Percentiles rank a stretch among this genome's conserved stretches.
Evolutionary conservation across 495 filamentous ascomycete species (phyloP).

Genomic region (Penicillium roqueforti): DNA sequence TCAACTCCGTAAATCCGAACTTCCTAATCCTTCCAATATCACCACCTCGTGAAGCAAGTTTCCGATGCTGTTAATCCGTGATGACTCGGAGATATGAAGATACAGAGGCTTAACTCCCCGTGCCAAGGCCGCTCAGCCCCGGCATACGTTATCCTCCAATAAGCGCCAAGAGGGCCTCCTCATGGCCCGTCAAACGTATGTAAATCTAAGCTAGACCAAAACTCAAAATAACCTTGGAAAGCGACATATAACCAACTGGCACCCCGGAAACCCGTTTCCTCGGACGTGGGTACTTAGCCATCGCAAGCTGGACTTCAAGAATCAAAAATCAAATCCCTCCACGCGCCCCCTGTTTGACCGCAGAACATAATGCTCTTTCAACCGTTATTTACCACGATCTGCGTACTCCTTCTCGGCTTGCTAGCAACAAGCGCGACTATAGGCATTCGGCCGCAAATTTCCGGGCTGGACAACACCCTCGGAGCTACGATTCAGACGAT

Average conservation of each 20-base stretch:
- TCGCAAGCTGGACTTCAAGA: not conserved
- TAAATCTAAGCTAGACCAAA: not conserved
- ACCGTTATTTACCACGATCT: not conserved
- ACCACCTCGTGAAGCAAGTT: no score
- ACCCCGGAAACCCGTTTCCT: not conserved
- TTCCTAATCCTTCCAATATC: no score
- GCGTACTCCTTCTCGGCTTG: not conserved
- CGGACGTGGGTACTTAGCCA: not conserved
- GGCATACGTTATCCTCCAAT: not conserved
- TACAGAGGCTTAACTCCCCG: conserved; percentile 2
- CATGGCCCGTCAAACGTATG: not conserved
- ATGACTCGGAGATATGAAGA: no score
- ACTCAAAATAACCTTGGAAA: not conserved
- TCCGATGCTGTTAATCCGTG: no score
- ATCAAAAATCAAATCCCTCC: no score
- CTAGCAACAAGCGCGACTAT: not conserved
- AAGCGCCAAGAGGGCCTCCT: conserved; percentile 5
- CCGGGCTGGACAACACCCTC: not conserved
- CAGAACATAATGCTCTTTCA: not conserved
- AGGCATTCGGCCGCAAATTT: not conserved
- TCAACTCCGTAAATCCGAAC: no score
- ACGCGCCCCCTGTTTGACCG: not conserved
- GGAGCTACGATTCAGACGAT: not conserved
- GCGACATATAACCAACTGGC: not conserved
- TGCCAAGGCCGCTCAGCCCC: conserved; percentile 7